Conservation (phyloP, 768 basidiomycete genomes). For the Panaeolus cyanescens region DNA sequence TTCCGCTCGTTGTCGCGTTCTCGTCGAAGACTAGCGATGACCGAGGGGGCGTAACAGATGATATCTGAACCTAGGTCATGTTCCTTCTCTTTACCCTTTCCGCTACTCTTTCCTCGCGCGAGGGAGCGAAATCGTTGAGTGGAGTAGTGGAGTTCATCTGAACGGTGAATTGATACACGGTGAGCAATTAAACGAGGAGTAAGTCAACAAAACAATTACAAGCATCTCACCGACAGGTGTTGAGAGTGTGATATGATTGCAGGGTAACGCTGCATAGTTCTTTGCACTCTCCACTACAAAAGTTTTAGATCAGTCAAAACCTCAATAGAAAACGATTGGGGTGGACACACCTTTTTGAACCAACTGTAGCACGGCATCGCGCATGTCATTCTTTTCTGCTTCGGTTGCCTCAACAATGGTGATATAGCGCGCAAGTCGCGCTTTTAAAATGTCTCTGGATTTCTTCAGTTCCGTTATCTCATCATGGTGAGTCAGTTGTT, state of each 20-base stretch:
- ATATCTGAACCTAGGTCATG: background rate
- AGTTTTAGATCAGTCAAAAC: background rate
- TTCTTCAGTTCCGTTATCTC: slow-evolving; percentile 38
- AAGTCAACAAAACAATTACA: slow-evolving; percentile 14
- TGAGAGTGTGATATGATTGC: slow-evolving; percentile 41
- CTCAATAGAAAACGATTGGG: background rate
- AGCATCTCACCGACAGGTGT: slow-evolving; percentile 39
- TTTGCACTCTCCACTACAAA: slow-evolving; percentile 45
- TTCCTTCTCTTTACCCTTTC: background rate
- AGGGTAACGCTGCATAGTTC: slow-evolving; percentile 48
- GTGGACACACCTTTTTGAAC: slow-evolving; percentile 58
- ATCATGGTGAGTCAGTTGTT: slow-evolving; percentile 36
- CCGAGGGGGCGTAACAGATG: slow-evolving; percentile 7
- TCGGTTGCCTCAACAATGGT: slow-evolving; percentile 35
- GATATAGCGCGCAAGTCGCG: slow-evolving; percentile 37
- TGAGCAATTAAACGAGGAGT: background rate
- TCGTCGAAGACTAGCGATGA: slow-evolving; percentile 42
- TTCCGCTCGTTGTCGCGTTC: slow-evolving; percentile 47
- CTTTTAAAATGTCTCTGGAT: slow-evolving; percentile 34
- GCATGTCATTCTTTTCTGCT: slow-evolving; percentile 52
- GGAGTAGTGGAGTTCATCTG: background rate
- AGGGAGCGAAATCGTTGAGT: background rate
- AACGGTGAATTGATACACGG: background rate
- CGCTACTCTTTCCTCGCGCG: background rate
- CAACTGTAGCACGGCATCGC: slow-evolving; percentile 51